A percentile compares a stretch with the other conserved stretches of the same genome.
Conservation (phyloP, 202 grass and related monocot genomes). For the Panicum hallii region DNA sequence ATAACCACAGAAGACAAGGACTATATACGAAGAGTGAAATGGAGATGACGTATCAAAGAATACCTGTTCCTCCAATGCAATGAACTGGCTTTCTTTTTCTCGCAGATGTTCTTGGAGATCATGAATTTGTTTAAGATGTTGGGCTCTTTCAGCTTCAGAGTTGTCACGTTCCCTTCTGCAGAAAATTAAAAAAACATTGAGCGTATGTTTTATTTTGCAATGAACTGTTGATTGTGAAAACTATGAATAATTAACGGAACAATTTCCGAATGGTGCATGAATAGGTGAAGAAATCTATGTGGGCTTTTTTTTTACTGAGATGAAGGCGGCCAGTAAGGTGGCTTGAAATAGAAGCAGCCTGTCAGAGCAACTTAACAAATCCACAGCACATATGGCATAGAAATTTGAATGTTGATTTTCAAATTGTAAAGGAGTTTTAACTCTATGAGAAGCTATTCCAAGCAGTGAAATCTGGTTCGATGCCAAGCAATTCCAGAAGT, state of each 20-base stretch:
- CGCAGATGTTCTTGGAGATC: slow-evolving; percentile 84
- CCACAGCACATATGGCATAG: neutral
- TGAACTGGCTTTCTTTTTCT: slow-evolving; percentile 85
- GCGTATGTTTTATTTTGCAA: slow-evolving; percentile 6
- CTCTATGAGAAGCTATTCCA: slow-evolving; percentile 13
- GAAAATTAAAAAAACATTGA: slow-evolving; percentile 33
- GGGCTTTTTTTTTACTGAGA: neutral
- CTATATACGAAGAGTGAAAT: slow-evolving; percentile 23
- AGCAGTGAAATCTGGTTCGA: neutral
- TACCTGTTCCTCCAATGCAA: slow-evolving; percentile 97
- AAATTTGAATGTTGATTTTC: slow-evolving; percentile 34
- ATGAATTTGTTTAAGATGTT: slow-evolving; percentile 90
- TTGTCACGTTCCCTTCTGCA: slow-evolving; percentile 95
- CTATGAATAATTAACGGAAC: neutral
- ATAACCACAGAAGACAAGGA: neutral
- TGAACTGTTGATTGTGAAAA: neutral
- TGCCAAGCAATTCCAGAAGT: slow-evolving; percentile 17
- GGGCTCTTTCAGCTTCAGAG: slow-evolving; percentile 85
- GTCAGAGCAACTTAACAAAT: slow-evolving; percentile 10
- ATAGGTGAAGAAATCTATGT: neutral
- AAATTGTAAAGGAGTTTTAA: slow-evolving; percentile 1
- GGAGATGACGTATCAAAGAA: slow-evolving; percentile 25
- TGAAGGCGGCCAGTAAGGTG: neutral
- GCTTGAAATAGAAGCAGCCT: neutral
- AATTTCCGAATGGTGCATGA: neutral